These are phyloP conservation scores for Fusarium pilosicola DNA, from an alignment of 2,329 filamentous ascomycete genomes.

Conservation along the genomic window DNA sequence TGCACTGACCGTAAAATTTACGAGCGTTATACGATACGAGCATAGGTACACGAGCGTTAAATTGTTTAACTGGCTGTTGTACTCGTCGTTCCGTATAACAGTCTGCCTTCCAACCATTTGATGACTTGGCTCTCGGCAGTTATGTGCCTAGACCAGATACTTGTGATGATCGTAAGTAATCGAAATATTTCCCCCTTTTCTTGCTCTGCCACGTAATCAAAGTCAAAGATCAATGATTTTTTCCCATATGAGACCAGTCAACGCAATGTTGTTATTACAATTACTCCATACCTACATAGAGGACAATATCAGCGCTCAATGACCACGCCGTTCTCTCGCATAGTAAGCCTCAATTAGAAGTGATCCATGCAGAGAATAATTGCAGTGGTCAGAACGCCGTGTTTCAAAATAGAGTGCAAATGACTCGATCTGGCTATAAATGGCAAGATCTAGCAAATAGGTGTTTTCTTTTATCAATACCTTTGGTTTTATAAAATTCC, in stretches of 20 bases:
- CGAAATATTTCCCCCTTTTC: not conserved
- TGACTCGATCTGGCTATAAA: not conserved
- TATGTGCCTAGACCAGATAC: slow-evolving; percentile 16
- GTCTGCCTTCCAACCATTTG: not conserved
- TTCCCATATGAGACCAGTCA: not conserved
- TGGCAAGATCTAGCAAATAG: not conserved
- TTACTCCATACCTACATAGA: not conserved
- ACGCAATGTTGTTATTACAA: not conserved
- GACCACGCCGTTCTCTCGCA: not conserved
- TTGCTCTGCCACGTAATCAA: not conserved
- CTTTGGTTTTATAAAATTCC: not conserved
- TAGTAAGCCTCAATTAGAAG: not conserved
- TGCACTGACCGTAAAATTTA: slow-evolving; percentile 7
- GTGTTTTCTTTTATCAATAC: not conserved
- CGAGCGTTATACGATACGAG: not conserved
- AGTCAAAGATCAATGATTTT: not conserved
- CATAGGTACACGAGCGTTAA: not conserved
- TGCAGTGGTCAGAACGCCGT: not conserved
- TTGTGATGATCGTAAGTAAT: not conserved
- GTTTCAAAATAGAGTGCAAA: not conserved
- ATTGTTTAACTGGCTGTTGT: not conserved
- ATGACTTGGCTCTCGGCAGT: slow-evolving; percentile 27
- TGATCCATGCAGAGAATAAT: not conserved
- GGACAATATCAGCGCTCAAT: not conserved
- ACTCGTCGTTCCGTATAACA: not conserved